Percentiles rank a stretch among this genome's conserved stretches.
phyloP scores from a whole-genome alignment of 2,329 filamentous ascomycete species.

The Xylogone sp. region DNA sequence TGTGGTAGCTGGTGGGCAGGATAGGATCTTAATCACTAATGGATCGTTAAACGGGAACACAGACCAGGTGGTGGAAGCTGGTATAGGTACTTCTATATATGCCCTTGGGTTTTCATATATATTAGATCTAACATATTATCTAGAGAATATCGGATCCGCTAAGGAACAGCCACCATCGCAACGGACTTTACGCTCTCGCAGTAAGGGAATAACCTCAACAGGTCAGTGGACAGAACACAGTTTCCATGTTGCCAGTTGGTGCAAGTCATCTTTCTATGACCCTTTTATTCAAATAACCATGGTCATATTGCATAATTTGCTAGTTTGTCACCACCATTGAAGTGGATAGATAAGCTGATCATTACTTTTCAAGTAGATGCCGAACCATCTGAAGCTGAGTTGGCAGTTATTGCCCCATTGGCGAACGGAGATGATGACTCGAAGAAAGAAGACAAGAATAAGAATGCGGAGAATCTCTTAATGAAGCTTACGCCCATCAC shows the following conservation, averaged over 20 bases:
- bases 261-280: too few species aligned
- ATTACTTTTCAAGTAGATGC: neutral
- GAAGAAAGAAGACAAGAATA: neutral
- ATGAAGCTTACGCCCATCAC: conserved; percentile 7
- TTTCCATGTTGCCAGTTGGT: neutral
- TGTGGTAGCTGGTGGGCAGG: neutral
- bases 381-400: neutral
- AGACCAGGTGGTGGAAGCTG: neutral
- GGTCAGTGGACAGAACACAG: neutral
- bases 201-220: neutral
- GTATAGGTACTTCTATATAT: neutral
- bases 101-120: neutral
- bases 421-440: neutral
- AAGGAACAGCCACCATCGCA: neutral
- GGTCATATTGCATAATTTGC: too few species aligned
- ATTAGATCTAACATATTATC: neutral
- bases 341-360: neutral
- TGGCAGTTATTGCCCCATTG: neutral
- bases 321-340: too few species aligned
- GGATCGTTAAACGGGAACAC: neutral
- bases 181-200: neutral
- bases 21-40: neutral
- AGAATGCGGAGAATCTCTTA: neutral
- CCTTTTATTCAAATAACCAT: too few species aligned
- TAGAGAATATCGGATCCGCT: neutral